Percentiles rank a stretch among this genome's conserved stretches.
Conservation (phyloP, 192 early-diverging fungal species). For the Gaertneriomyces semiglobifer region DNA sequence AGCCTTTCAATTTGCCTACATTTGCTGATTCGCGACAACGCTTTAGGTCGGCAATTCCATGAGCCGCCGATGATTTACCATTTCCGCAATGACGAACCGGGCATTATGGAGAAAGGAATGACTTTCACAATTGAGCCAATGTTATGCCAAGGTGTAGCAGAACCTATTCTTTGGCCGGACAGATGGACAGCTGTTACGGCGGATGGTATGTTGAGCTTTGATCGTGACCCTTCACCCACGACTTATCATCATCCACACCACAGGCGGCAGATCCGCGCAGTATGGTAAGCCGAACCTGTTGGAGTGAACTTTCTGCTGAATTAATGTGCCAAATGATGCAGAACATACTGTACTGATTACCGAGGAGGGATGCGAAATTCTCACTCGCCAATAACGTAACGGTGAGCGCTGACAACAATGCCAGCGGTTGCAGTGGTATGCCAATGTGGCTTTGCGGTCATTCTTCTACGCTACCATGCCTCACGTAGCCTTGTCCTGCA, state of each 20-base stretch:
- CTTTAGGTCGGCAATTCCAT: constrained; percentile 65
- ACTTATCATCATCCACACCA: neutral
- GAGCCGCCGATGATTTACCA: constrained; percentile 77
- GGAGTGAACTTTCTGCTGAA: neutral
- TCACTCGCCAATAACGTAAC: constrained; percentile 41
- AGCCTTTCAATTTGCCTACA: no score
- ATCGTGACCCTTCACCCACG: neutral
- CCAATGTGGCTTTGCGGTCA: no score
- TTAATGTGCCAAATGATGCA: constrained; percentile 3
- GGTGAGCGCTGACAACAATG: no score
- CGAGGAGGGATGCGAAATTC: constrained; percentile 57
- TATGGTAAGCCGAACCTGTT: constrained; percentile 52
- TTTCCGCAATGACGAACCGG: constrained; percentile 68
- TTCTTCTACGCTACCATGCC: no score
- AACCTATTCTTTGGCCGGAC: constrained; percentile 77
- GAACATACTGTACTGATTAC: constrained; percentile 63
- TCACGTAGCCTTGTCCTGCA: no score
- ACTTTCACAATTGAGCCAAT: constrained; percentile 89
- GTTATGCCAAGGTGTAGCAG: constrained; percentile 72
- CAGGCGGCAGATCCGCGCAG: constrained; percentile 75
- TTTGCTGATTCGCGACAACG: no score
- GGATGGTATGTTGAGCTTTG: constrained; percentile 51
- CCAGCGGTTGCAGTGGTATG: no score
- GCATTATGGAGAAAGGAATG: constrained; percentile 71
- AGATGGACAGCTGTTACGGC: constrained; percentile 75